phyloP scores from a whole-genome alignment of 2,329 filamentous ascomycete species.

The Colletotrichum siamense region DNA sequence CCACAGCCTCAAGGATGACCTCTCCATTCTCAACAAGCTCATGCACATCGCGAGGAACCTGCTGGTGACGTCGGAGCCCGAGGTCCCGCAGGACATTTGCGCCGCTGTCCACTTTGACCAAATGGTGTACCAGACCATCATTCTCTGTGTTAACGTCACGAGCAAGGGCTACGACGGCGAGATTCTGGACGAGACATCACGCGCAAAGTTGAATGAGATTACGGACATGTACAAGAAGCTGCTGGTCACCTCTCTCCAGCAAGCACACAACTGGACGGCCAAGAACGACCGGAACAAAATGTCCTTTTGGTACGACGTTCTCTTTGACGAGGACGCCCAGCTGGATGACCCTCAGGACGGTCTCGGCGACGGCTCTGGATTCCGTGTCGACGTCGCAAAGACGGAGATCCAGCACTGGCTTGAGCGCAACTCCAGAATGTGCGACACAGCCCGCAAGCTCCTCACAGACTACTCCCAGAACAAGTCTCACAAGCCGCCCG shows the following conservation, averaged over 20 bases:
- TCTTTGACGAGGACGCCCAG: conserved; percentile 63
- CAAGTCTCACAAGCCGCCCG: conserved; percentile 53
- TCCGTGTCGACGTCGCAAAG: conserved; percentile 63
- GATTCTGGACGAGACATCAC: conserved; percentile 62
- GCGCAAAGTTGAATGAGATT: conserved; percentile 65
- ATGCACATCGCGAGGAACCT: conserved; percentile 72
- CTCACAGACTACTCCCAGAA: conserved; percentile 60
- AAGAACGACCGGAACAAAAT: conserved; percentile 75
- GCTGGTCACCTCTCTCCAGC: conserved; percentile 68
- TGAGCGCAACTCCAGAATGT: conserved; percentile 64
- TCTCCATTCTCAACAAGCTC: conserved; percentile 69
- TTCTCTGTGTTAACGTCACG: conserved; percentile 70
- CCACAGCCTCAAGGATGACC: conserved; percentile 63
- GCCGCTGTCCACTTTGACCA: conserved; percentile 69
- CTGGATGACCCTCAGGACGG: conserved; percentile 56
- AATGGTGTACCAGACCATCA: conserved; percentile 69
- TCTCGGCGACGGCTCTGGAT: conserved; percentile 56
- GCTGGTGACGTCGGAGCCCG: conserved; percentile 67
- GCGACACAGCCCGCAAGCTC: conserved; percentile 58
- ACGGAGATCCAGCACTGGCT: conserved; percentile 68
- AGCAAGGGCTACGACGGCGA: conserved; percentile 72
- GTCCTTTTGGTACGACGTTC: conserved; percentile 70
- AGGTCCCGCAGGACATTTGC: conserved; percentile 70
- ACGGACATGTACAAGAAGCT: conserved; percentile 72
- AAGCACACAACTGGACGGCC: conserved; percentile 73